phyloP scores from a whole-genome alignment of 352 stramenopile genomes.

The Phytophthora melonis region DNA sequence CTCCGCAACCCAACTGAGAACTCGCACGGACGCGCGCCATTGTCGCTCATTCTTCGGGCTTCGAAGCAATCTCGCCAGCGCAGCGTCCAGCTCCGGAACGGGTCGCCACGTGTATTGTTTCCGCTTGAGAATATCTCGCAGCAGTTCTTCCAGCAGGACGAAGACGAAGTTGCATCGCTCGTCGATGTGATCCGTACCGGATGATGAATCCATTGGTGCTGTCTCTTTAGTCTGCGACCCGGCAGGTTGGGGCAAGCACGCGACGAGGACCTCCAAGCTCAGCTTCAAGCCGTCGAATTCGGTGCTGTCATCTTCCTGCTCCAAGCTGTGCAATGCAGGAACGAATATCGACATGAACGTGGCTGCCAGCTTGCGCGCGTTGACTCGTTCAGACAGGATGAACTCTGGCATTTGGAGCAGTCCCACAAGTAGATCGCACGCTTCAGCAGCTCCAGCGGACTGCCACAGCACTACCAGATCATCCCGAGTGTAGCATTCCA shows the following conservation, averaged over 20 bases:
- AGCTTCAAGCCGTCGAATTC: slow-evolving; percentile 33
- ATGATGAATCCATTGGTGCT: not conserved
- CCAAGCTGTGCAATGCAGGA: slow-evolving; percentile 24
- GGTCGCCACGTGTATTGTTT: slow-evolving; percentile 43
- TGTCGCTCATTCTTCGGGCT: slow-evolving; percentile 39
- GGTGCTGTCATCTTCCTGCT: not conserved
- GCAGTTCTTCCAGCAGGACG: slow-evolving; percentile 52
- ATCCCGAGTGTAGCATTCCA: slow-evolving; percentile 9
- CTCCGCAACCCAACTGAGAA: slow-evolving; percentile 50
- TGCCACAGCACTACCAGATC: slow-evolving; percentile 30
- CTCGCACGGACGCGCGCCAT: slow-evolving; percentile 53
- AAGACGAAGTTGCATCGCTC: slow-evolving; percentile 22
- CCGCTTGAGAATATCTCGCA: slow-evolving; percentile 35
- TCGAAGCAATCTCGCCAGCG: slow-evolving; percentile 49
- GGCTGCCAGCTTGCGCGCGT: slow-evolving; percentile 6
- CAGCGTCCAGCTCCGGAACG: slow-evolving; percentile 39
- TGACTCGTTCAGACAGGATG: slow-evolving; percentile 5
- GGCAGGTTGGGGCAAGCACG: slow-evolving; percentile 35
- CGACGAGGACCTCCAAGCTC: slow-evolving; percentile 40
- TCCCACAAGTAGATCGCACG: slow-evolving; percentile 13
- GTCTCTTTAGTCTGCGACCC: not conserved
- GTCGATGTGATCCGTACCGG: not conserved
- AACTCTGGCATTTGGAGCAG: slow-evolving; percentile 18
- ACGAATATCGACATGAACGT: slow-evolving; percentile 29
- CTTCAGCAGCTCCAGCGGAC: slow-evolving; percentile 1